Evolutionary conservation across 306 rosid species (phyloP), one percentile per base, ranked within the genome.

Genomic region (barrel medic (Medicago truncatula)): DNA sequence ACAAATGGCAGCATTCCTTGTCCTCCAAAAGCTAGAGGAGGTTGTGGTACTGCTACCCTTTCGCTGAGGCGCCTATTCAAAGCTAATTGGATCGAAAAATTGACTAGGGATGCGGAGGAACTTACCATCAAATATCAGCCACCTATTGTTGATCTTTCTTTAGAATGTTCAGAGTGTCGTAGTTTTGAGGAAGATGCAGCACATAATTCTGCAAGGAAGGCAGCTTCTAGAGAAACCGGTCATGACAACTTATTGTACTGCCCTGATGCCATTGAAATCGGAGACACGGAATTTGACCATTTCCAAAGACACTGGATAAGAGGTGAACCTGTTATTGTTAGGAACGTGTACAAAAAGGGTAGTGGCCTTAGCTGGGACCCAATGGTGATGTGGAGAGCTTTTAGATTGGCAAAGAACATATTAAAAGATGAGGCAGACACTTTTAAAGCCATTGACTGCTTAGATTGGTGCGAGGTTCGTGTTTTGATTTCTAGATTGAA

Each of bases 361-460:
- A 73, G 80, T 64, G 93, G 93, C 68, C 93, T 88, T 70, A 88
- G 93, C 81, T 88, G 93, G 93, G 82, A 89, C 63, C 93, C 90
- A n/a, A 88, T 84, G 90, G 93, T 88, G 64, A 88, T 86, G 90
- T 85, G 87, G 90, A 88, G 89, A 79, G 93, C 93, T 65, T 86
- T 86, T 54, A 80, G 54, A 65, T 74, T 78, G 23, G 91, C 87
- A 49, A 85, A 66, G 71, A 83, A 52, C 59, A 23, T 83, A 68
- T 53, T 85, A 60, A 85, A 87, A 85, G 86, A 85, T 54, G 88
- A 85, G 43, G 84, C 84, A 25, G 28, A 53, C 52, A 71, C 53
- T 76, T 78, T 85, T 46, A 85, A 85, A 78, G 91, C 91, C 61
- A 85, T 85, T 65, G 89, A 85, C 71, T 85, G 89, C 81, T 64